Conservation (phyloP, 768 basidiomycete genomes). For the Phaeolepiota aurea region DNA sequence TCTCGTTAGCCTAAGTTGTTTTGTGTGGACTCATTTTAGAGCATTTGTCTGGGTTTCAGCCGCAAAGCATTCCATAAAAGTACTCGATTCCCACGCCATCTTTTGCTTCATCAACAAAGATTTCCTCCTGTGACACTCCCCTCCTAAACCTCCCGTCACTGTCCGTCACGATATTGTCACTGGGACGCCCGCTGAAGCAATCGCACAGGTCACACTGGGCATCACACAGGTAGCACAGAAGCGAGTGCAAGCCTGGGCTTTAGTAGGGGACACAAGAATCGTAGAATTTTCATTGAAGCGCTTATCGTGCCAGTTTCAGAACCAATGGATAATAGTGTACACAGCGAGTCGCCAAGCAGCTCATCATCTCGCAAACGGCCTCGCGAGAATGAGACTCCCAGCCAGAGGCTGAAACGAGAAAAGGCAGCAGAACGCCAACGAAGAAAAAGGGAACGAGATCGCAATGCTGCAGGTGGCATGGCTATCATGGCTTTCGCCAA, state of each 20-base stretch:
- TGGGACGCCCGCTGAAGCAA: conserved; percentile 23
- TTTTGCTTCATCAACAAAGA: not conserved
- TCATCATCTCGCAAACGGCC: conserved; percentile 43
- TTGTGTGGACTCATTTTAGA: not conserved
- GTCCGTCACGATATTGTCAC: conserved; percentile 42
- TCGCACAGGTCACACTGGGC: conserved; percentile 35
- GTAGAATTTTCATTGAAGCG: not conserved
- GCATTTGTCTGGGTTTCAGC: not conserved
- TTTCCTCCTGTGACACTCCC: not conserved
- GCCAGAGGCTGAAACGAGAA: conserved; percentile 70
- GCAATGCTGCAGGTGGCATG: conserved; percentile 28
- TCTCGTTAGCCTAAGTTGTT: not conserved
- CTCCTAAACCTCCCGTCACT: conserved; percentile 31
- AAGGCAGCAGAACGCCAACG: conserved; percentile 84
- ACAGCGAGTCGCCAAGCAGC: conserved; percentile 14
- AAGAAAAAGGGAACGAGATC: conserved; percentile 69
- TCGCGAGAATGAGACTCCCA: conserved; percentile 66
- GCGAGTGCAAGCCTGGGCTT: not conserved
- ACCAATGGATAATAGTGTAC: conserved; percentile 17
- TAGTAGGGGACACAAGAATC: not conserved
- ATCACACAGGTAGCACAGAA: conserved; percentile 16
- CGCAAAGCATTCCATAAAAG: not conserved
- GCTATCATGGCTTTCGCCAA: conserved; percentile 31
- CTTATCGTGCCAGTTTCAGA: not conserved
- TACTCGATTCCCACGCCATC: conserved; percentile 1